phyloP scores from a whole-genome alignment of 768 basidiomycete genomes.

The Cubamyces lactineus region DNA sequence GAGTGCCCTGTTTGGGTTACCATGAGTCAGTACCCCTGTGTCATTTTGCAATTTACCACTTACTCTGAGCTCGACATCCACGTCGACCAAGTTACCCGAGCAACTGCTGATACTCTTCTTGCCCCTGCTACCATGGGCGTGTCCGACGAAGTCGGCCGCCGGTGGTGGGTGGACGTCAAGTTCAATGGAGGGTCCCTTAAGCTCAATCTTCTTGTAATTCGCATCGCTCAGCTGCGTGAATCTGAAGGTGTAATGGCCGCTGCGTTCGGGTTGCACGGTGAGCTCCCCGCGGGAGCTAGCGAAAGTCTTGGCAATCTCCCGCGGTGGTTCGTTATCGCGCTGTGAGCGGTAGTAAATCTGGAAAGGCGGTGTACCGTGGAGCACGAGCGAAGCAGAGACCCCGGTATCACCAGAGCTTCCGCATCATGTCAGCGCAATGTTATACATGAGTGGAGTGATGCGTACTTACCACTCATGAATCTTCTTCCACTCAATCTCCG shows the following conservation, averaged over 20 bases:
- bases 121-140: slow-evolving; percentile 44
- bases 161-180: slow-evolving; percentile 92
- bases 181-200: slow-evolving; percentile 78
- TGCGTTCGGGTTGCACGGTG: slow-evolving; percentile 83
- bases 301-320: slow-evolving; percentile 63
- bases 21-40: neutral
- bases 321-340: slow-evolving; percentile 65
- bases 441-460: neutral
- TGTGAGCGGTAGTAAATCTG: slow-evolving; percentile 77
- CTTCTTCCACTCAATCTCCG: slow-evolving; percentile 86
- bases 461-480: slow-evolving; percentile 83
- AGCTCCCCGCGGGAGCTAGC: slow-evolving; percentile 77
- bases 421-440: slow-evolving; percentile 10
- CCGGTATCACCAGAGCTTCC: slow-evolving; percentile 88
- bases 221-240: slow-evolving; percentile 81
- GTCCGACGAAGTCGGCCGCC: slow-evolving; percentile 67
- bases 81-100: slow-evolving; percentile 71
- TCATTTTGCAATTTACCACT: slow-evolving; percentile 25
- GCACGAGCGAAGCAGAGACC: slow-evolving; percentile 81
- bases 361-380: slow-evolving; percentile 92
- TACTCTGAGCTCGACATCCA: slow-evolving; percentile 83
- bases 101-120: slow-evolving; percentile 74
- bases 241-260: slow-evolving; percentile 86
- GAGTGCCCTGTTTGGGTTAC: slow-evolving; percentile 62
- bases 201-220: slow-evolving; percentile 76